These are phyloP conservation scores for Zygnema cylindricum DNA, from an alignment of 139 green algal genomes.

Conservation along the genomic window DNA sequence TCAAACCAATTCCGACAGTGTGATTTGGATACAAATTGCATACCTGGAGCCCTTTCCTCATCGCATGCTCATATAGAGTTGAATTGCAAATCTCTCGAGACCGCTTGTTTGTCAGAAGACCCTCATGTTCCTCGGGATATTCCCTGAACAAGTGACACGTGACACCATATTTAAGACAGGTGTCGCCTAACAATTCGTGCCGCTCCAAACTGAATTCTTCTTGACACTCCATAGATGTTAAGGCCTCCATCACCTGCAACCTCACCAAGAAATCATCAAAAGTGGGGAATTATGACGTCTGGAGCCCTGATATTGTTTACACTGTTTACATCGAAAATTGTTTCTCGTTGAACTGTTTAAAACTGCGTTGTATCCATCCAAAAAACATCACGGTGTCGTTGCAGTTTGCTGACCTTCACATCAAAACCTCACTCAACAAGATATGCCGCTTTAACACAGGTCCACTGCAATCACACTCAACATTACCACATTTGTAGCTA, in stretches of 20 bases:
- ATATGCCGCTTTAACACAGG: too few species aligned
- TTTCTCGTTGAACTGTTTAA: too few species aligned
- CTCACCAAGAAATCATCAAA: background rate
- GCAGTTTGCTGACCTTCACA: too few species aligned
- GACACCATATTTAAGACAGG: constrained; percentile 36
- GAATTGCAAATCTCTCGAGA: constrained; percentile 7
- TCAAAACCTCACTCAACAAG: too few species aligned
- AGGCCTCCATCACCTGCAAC: constrained; percentile 39
- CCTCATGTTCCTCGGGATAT: constrained; percentile 35
- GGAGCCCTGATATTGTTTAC: too few species aligned
- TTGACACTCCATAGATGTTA: constrained; percentile 20
- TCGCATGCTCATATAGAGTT: constrained; percentile 17
- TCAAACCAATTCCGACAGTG: too few species aligned
- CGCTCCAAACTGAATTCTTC: constrained; percentile 37
- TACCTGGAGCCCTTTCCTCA: constrained; percentile 32
- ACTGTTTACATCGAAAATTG: too few species aligned
- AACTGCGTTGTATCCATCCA: too few species aligned
- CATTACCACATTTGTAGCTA: too few species aligned
- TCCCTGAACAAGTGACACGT: constrained; percentile 15
- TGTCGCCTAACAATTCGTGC: constrained; percentile 45
- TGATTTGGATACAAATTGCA: background rate
- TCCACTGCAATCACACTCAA: too few species aligned
- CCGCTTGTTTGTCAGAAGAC: constrained; percentile 37
- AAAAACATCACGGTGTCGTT: too few species aligned
- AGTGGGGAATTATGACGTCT: too few species aligned